Percentiles rank a stretch among this genome's conserved stretches.
Conservation (phyloP, 371 early-diverging fungal genomes). For the Funneliformis caledonium region DNA sequence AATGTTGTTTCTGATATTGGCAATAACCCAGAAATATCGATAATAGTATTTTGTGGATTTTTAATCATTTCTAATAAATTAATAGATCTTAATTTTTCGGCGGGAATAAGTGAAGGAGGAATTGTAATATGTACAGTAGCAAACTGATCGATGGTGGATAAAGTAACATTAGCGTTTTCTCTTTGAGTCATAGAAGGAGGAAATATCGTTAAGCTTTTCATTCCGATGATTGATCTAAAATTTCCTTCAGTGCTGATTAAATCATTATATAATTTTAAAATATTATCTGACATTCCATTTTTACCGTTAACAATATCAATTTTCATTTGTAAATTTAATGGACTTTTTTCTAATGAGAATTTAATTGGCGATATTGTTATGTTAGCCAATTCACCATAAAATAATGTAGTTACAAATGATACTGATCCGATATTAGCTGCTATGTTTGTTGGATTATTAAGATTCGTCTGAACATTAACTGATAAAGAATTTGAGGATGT, state of each 20-base stretch:
- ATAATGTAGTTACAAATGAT: background rate
- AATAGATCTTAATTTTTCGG: background rate
- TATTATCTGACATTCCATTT: constrained; percentile 7
- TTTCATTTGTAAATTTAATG: background rate
- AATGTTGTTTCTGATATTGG: background rate
- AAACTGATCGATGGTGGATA: constrained; percentile 1
- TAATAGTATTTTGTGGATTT: background rate
- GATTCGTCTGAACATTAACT: background rate
- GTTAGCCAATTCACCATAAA: background rate
- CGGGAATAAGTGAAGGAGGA: background rate
- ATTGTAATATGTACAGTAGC: background rate
- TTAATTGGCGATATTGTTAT: background rate
- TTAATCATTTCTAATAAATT: background rate
- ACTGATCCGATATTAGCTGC: background rate
- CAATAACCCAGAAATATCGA: background rate
- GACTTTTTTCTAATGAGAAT: background rate
- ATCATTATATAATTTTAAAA: background rate
- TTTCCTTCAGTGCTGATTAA: background rate
- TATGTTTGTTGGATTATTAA: constrained; percentile 12
- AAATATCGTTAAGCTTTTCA: background rate
- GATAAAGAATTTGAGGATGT: background rate
- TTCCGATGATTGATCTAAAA: constrained; percentile 5
- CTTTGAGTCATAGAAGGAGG: background rate
- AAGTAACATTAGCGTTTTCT: background rate
- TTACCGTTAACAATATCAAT: background rate